Evolutionary conservation across 805 yeast genomes (phyloP).

Genomic region (Myxozyma neotropica): DNA sequence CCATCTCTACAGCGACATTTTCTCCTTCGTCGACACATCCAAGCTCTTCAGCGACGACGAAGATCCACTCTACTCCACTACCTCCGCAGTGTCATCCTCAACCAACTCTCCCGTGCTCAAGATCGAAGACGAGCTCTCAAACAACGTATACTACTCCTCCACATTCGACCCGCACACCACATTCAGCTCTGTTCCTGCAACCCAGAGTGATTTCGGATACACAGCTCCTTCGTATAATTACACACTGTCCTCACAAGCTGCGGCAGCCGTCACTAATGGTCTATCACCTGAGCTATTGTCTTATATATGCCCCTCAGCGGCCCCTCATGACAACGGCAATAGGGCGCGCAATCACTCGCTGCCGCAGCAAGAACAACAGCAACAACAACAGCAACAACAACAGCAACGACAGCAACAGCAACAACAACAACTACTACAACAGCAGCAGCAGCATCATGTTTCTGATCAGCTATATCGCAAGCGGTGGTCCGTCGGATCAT

Average conservation of each 20-base stretch:
- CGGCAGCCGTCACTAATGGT: slow-evolving; percentile 16
- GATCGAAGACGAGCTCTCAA: background rate
- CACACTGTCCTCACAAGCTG: slow-evolving; percentile 9
- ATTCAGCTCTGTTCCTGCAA: background rate
- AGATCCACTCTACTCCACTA: background rate
- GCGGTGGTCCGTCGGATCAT: slow-evolving; percentile 28
- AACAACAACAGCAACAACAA: background rate
- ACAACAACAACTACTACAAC: background rate
- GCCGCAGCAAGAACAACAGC: background rate
- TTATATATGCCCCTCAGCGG: slow-evolving; percentile 23
- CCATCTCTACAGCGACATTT: background rate
- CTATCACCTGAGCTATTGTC: slow-evolving; percentile 27
- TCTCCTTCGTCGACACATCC: slow-evolving; percentile 4
- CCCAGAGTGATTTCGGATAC: background rate
- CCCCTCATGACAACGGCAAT: slow-evolving; percentile 1
- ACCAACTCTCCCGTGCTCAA: background rate
- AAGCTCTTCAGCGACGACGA: background rate
- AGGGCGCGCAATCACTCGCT: background rate
- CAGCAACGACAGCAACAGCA: background rate
- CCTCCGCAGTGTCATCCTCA: background rate
- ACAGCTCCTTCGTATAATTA: background rate
- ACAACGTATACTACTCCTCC: background rate
- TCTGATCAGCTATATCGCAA: slow-evolving; percentile 3
- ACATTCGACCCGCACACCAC: background rate
- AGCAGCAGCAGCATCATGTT: background rate